Evolutionary conservation across 75 land plant genomes (phyloP), one percentile per base, ranked within the genome.

Genomic region (Sequoiadendron giganteum): DNA sequence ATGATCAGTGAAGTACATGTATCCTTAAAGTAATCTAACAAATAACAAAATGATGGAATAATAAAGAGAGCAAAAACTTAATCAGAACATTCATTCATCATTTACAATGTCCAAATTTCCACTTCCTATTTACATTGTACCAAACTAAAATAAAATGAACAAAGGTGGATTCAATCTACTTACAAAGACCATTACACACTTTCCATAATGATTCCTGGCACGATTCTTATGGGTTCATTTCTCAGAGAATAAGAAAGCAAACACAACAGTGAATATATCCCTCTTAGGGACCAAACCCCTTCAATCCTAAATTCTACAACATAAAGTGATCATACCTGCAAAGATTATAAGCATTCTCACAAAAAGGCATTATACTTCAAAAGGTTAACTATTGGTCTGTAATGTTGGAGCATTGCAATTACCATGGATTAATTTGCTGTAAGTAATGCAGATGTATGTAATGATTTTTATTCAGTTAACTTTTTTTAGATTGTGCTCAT

Each of bases 1-100:
- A 79, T 54, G 15, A 82, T 48, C 39, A 82, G 86, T 34, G 1
- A 40, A 86, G 43, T 9, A 54, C 15, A 32, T 81, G 40, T 48
- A 82, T 28, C 15, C 42, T 28, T 47, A 48, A 75, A 86, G 55
- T 72, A 61, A 40, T 79, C 34, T 89, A 87, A 42, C 43, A 43
- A 87, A 89, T 43, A 47, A 82, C n/a, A 82, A 25, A 80, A 25
- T 32, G 1, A 45, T 47, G 28, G 28, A 45, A 45, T 45, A n/a
- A 21, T 45, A 28, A 47, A 47, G 32, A 47, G 9, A 9, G 45
- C 4, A 78, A 82, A n/a, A 82, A 49, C 2, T 28, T 32, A 25
- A 82, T n/a, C 49, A 82, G 48, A n/a, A 82, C 21, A 43, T 45
- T 45, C 84, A 82, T 45, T 40, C 84, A 81, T 45, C 45, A 47